Conservation (phyloP, 1,284 basidiomycete species). For the Naganishia sp. region DNA sequence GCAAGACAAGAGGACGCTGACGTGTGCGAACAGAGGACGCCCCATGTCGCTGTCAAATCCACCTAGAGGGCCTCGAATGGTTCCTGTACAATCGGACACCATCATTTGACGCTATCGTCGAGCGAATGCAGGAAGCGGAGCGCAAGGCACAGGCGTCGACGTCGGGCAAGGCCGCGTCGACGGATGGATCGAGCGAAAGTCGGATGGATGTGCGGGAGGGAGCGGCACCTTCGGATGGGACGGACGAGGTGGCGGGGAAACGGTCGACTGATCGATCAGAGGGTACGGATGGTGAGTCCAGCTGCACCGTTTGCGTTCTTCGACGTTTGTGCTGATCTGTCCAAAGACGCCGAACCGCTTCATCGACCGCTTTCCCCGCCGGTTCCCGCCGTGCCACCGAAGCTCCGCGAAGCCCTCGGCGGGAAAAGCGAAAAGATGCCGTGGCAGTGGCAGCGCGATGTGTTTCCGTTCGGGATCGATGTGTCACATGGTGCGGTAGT, state of each 20-base stretch:
- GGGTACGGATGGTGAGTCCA: background rate
- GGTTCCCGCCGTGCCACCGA: slow-evolving; percentile 20
- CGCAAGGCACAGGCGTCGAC: slow-evolving; percentile 1
- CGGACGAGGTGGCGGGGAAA: slow-evolving; percentile 7
- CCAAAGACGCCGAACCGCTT: slow-evolving; percentile 8
- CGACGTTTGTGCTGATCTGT: background rate
- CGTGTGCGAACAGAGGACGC: slow-evolving; percentile 49
- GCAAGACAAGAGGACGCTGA: background rate
- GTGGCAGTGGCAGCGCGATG: slow-evolving; percentile 59
- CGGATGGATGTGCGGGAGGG: background rate
- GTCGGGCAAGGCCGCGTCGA: slow-evolving; percentile 11
- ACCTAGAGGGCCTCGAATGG: slow-evolving; percentile 81
- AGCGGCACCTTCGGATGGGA: background rate
- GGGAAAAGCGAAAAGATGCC: slow-evolving; percentile 23
- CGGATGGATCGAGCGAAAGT: background rate
- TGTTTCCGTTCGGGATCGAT: slow-evolving; percentile 76
- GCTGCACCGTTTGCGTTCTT: background rate
- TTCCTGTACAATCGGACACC: slow-evolving; percentile 85
- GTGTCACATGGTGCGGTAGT: slow-evolving; percentile 73
- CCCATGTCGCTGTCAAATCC: slow-evolving; percentile 74
- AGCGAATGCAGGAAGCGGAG: slow-evolving; percentile 62
- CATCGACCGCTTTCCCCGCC: slow-evolving; percentile 30
- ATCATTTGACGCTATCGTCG: slow-evolving; percentile 79
- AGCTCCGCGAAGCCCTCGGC: slow-evolving; percentile 17
- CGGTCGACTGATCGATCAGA: slow-evolving; percentile 6